Conservation (phyloP, 192 early-diverging fungal genomes). For the Cetraspora pellucida region DNA sequence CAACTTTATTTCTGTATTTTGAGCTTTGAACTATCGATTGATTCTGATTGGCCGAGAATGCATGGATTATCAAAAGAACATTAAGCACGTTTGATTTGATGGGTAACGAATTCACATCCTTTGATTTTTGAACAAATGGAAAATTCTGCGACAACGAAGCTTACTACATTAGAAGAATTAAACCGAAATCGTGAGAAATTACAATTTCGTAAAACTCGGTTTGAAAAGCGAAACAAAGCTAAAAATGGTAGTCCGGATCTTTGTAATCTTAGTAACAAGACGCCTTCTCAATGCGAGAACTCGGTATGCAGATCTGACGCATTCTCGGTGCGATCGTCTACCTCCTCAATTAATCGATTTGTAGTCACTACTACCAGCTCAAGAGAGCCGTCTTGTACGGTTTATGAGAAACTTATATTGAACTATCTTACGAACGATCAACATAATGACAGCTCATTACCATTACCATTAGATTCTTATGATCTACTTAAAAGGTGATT, state of each 20-base stretch:
- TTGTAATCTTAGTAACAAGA: background rate
- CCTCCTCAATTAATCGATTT: background rate
- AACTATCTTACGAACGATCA: slow-evolving; percentile 23
- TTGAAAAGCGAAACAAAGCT: background rate
- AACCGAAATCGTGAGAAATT: background rate
- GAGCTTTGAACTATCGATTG: too few relatives aligned
- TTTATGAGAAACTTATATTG: background rate
- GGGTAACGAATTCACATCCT: too few relatives aligned
- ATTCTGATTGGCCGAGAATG: too few relatives aligned
- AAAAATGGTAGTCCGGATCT: background rate
- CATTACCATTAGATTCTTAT: slow-evolving; percentile 11
- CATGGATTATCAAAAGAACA: too few relatives aligned
- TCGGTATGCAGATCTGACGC: background rate
- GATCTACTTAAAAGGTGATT: slow-evolving; percentile 24
- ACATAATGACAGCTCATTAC: background rate
- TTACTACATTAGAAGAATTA: background rate
- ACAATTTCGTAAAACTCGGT: background rate
- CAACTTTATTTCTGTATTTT: too few relatives aligned
- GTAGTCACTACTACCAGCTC: background rate
- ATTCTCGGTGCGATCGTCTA: background rate
- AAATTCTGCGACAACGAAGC: background rate
- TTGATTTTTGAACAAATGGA: background rate
- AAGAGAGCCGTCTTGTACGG: background rate
- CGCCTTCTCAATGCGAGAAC: background rate
- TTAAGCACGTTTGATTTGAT: too few relatives aligned